Evolutionary conservation across 2,329 filamentous ascomycete species (phyloP), one percentile per base, ranked within the genome.

Genomic region (Amesomyces nigricolor): DNA sequence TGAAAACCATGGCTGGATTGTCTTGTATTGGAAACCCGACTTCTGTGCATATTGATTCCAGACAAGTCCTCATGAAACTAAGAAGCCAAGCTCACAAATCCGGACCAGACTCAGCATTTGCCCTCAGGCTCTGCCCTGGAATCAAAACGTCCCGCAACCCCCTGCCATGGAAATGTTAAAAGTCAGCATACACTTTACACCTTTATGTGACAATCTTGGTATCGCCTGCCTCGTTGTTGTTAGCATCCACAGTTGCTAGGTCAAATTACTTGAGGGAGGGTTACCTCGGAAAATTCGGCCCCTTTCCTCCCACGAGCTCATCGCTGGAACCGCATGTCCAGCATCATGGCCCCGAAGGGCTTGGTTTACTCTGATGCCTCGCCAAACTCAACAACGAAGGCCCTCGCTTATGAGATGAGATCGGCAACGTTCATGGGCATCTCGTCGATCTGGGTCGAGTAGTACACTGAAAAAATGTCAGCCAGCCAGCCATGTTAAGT

Each of bases 371-470:
- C 29, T 32, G 17, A 5, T 53, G 10, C 13, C 14, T 14, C 40
- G 14, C 29, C 49, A n/a, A 35, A 26, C 42, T 26, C 19, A 9
- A 4, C 3, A 17, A 30, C 26, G 4, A 7, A n/a, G 5, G 37
- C 38, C 19, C 1, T 16, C 8, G 19, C 44, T 71, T 74, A 82
- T 37, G 78, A 70, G 57, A 79, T 79, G 29, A 84, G 75, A 63
- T 81, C 80, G 65, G 80, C 82, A 69, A 89, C 89, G 68, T 96
- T 96, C 91, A 96, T 96, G 16, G 91, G 91, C 91, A 96, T 96
- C 78, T 96, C 91, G 66, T 96, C 91, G 64, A 96, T 96, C 76
- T 96, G 91, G 46, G 91, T 96, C 14, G 89, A 95, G 75, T 95
- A 95, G 76, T 95, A 95, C 67, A 95, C 86, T 90, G 61, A 49